Evolutionary conservation across 805 yeast genomes (phyloP), one percentile per base, ranked within the genome.

Genomic region (Lachancea thermotolerans): DNA sequence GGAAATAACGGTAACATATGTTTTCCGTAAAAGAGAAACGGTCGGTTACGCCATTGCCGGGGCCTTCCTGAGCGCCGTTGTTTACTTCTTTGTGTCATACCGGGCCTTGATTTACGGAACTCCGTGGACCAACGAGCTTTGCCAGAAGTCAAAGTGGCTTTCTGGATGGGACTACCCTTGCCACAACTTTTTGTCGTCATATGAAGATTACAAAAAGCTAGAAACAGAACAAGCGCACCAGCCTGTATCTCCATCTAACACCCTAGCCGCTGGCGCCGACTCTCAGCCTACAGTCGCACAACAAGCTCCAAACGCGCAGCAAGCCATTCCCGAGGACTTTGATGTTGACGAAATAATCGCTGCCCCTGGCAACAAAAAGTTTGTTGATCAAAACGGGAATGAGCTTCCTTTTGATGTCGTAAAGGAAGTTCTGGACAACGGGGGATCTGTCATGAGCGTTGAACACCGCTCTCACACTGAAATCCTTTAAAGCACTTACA

Each of bases 161-260:
- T 49, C 70, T 2, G 72, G 77, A 34, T 93, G 98, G 99, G 99
- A 93, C 72, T 93, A 81, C 61, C 84, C 82, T 59, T 93, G 99
- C 69, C 70, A 68, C 49, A 55, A 71, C 11, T 88, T 77, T 60
- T 57, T 65, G 32, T 66, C 59, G 35, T 49, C 56, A 2, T 54
- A 50, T 36, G 63, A 56, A n/a, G 64, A 56, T 7, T 60, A 64
- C 42, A 37, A 49, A 16, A 50, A 55, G 31, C 21, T 46, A 17
- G 45, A 49, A 3, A 48, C 44, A 10, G 17, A 35, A 15, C 35
- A 36, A 25, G 30, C 35, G 6, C 35, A 21, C 14, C 34, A 35
- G n/a, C 44, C 25, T 3, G 32, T 44, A 2, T 35, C 35, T 5
- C 46, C 48, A 11, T 44, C 50, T 6, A 41, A 44, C n/a, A 44